These are phyloP conservation scores for Pythium monospermum DNA, from an alignment of 352 stramenopile genomes.

Conservation along the genomic window DNA sequence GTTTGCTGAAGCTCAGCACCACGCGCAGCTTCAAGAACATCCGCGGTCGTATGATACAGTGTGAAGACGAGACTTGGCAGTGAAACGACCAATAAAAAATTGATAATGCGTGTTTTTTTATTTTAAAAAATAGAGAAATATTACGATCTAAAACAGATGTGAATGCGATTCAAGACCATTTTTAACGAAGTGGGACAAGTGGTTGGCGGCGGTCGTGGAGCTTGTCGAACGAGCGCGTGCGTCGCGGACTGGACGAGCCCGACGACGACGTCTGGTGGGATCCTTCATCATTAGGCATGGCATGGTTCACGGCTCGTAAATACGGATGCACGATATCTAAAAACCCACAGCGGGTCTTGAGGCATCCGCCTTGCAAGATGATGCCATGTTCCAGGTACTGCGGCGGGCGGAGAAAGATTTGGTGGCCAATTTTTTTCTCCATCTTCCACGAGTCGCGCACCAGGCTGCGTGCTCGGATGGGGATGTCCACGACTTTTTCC, in stretches of 20 bases:
- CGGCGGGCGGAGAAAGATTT: constrained; percentile 22
- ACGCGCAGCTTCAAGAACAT: too few relatives aligned
- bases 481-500: constrained; percentile 22
- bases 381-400: constrained; percentile 27
- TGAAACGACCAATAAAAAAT: too few relatives aligned
- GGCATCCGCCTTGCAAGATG: constrained; percentile 17
- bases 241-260: constrained; percentile 9
- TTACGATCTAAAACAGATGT: too few relatives aligned
- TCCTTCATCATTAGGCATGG: constrained; percentile 12
- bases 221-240: constrained; percentile 16
- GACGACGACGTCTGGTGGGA: constrained; percentile 13
- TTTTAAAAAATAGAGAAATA: too few relatives aligned
- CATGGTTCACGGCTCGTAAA: constrained; percentile 13
- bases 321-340: constrained; percentile 22
- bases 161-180: background rate
- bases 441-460: constrained; percentile 22
- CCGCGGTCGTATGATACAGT: constrained; percentile 15
- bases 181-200: constrained; percentile 19
- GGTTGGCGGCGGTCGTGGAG: constrained; percentile 13
- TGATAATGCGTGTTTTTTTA: background rate
- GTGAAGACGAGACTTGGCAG: too few relatives aligned
- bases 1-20: constrained; percentile 2
- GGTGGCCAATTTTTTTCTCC: constrained; percentile 23
- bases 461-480: constrained; percentile 23
- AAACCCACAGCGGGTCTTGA: constrained; percentile 25